Percentiles rank a stretch among this genome's conserved stretches.
Conservation (phyloP, 257 asterid genomes). For the Solanum stenotomum region DNA sequence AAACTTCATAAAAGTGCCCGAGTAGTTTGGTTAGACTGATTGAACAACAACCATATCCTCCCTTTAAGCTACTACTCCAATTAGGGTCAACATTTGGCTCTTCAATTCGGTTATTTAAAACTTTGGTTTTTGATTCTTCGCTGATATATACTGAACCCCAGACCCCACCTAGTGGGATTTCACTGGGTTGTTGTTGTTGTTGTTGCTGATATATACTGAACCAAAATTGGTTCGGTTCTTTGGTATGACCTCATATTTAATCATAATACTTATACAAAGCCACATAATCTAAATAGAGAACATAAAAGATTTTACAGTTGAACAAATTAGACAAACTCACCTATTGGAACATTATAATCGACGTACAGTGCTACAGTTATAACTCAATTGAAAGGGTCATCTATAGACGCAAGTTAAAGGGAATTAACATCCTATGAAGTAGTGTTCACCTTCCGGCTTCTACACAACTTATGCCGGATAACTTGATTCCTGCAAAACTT, state of each 20-base stretch:
- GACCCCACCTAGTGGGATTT: too few relatives aligned
- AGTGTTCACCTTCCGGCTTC: not conserved
- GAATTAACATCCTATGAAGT: not conserved
- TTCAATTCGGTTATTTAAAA: not conserved
- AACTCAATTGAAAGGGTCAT: not conserved
- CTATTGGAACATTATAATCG: not conserved
- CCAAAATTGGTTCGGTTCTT: not conserved
- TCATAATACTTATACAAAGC: not conserved
- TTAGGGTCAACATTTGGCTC: not conserved
- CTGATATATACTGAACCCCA: not conserved
- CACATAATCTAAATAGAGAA: not conserved
- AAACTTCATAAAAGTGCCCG: not conserved
- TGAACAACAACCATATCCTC: not conserved
- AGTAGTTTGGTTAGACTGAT: not conserved
- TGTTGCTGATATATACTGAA: not conserved
- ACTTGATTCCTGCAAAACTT: not conserved
- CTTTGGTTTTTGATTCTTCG: not conserved
- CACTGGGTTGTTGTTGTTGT: too few relatives aligned
- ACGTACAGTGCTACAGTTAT: not conserved
- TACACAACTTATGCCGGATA: not conserved
- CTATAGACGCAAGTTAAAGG: not conserved
- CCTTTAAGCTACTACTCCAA: not conserved
- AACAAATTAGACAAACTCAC: not conserved
- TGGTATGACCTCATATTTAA: not conserved
- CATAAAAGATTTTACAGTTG: not conserved